Evolutionary conservation across 2,329 filamentous ascomycete genomes (phyloP).

Genomic region (Chrysoporthe puriensis): DNA sequence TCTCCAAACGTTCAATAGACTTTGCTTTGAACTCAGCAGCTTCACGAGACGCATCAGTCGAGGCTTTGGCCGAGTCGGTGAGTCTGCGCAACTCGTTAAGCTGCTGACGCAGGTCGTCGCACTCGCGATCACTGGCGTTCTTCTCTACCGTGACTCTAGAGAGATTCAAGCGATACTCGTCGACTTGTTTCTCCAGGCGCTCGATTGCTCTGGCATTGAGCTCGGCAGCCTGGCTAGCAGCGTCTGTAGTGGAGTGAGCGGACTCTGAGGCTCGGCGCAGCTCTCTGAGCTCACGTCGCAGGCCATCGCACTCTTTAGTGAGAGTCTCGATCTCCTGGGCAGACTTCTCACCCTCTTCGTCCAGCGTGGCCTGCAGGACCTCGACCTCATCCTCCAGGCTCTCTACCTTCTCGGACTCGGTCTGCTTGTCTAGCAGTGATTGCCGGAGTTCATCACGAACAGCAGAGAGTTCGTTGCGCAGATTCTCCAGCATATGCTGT

Average conservation of each 20-base stretch:
- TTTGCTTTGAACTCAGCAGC: constrained; percentile 42
- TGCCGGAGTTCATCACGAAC: constrained; percentile 73
- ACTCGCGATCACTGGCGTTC: constrained; percentile 49
- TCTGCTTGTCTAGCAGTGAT: constrained; percentile 64
- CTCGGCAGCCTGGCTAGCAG: constrained; percentile 40
- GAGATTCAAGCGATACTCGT: constrained; percentile 67
- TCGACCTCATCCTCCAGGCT: constrained; percentile 77
- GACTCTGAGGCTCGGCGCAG: constrained; percentile 36
- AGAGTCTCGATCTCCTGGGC: constrained; percentile 50
- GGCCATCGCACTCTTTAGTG: constrained; percentile 48
- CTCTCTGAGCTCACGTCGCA: constrained; percentile 48
- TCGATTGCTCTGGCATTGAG: constrained; percentile 48
- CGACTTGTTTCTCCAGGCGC: constrained; percentile 59
- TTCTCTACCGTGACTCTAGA: constrained; percentile 63
- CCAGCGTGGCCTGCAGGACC: constrained; percentile 67
- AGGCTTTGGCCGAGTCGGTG: constrained; percentile 37
- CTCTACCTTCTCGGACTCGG: constrained; percentile 67
- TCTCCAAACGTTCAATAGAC: constrained; percentile 56
- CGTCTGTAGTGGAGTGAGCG: constrained; percentile 36
- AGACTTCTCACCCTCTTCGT: constrained; percentile 66
- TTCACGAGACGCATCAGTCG: constrained; percentile 39
- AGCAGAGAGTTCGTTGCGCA: constrained; percentile 67
- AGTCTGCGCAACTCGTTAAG: constrained; percentile 40
- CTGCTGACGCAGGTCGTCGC: constrained; percentile 48
- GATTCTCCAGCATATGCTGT: constrained; percentile 65